These are phyloP conservation scores for Clavispora phyllophila DNA, from an alignment of 805 yeast genomes.

Conservation along the genomic window DNA sequence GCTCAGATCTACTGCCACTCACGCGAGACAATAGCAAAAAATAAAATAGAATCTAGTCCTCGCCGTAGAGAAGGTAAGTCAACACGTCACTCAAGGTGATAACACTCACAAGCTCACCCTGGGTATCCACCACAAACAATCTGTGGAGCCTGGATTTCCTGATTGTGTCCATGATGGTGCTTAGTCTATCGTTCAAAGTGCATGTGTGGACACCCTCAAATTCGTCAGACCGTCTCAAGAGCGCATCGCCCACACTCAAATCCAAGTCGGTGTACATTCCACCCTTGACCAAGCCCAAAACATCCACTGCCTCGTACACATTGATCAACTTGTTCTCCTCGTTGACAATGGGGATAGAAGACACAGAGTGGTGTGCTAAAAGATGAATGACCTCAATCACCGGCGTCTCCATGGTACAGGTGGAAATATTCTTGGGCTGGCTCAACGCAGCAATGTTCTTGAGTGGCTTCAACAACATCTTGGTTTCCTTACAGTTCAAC, in stretches of 20 bases:
- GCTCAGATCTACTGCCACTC: background rate
- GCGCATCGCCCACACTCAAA: conserved; percentile 91
- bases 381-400: conserved; percentile 88
- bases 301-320: conserved; percentile 95
- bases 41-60: conserved; percentile 19
- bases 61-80: conserved; percentile 71
- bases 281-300: conserved; percentile 85
- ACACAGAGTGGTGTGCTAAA: conserved; percentile 72
- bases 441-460: conserved; percentile 65
- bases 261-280: conserved; percentile 89
- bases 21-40: background rate
- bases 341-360: conserved; percentile 91
- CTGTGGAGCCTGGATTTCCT: conserved; percentile 88
- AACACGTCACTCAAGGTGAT: conserved; percentile 89
- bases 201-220: conserved; percentile 98
- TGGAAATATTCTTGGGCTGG: conserved; percentile 48
- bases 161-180: conserved; percentile 89
- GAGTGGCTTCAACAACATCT: conserved; percentile 72
- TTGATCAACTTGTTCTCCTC: conserved; percentile 64
- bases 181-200: conserved; percentile 76
- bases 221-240: conserved; percentile 89
- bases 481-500: conserved; percentile 90
- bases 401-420: conserved; percentile 86
- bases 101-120: conserved; percentile 72
- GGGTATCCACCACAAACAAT: conserved; percentile 85